phyloP scores from a whole-genome alignment of 495 filamentous ascomycete genomes.

The Aspergillus olivimuriae region DNA sequence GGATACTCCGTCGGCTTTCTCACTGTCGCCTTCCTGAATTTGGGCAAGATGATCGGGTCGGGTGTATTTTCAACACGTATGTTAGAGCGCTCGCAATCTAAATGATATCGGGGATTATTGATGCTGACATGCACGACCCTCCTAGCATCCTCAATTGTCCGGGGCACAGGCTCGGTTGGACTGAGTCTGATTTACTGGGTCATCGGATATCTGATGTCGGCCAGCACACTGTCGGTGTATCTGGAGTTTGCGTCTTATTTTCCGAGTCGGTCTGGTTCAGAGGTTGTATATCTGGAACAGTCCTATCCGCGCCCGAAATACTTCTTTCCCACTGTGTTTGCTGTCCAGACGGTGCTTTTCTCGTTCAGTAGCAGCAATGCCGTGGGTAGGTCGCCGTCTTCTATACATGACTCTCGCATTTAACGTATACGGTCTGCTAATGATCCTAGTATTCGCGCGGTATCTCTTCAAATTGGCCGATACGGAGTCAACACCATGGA shows the following conservation, averaged over 20 bases:
- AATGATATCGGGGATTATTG: no score
- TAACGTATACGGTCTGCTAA: background rate
- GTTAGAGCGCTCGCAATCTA: no score
- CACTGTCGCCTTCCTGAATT: constrained; percentile 54
- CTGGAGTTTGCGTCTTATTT: constrained; percentile 57
- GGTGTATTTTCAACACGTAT: constrained; percentile 60
- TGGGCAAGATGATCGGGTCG: constrained; percentile 62
- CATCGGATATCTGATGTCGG: constrained; percentile 48
- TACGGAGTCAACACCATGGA: constrained; percentile 43
- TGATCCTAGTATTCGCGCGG: constrained; percentile 35
- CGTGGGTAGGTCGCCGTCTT: constrained; percentile 30
- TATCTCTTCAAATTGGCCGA: constrained; percentile 51
- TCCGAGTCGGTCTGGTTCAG: constrained; percentile 57
- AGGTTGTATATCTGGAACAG: constrained; percentile 63
- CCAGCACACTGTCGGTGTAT: constrained; percentile 46
- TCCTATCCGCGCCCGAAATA: constrained; percentile 55
- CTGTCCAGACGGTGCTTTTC: constrained; percentile 51
- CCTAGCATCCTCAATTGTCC: constrained; percentile 51
- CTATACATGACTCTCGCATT: background rate
- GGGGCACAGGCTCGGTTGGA: constrained; percentile 52
- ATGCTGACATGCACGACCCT: no score
- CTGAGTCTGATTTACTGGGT: constrained; percentile 56
- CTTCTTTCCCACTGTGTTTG: constrained; percentile 56
- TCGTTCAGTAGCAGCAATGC: constrained; percentile 60
- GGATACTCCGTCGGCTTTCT: constrained; percentile 52